phyloP scores from a whole-genome alignment of 768 basidiomycete genomes.

The Naganishia onofrii region DNA sequence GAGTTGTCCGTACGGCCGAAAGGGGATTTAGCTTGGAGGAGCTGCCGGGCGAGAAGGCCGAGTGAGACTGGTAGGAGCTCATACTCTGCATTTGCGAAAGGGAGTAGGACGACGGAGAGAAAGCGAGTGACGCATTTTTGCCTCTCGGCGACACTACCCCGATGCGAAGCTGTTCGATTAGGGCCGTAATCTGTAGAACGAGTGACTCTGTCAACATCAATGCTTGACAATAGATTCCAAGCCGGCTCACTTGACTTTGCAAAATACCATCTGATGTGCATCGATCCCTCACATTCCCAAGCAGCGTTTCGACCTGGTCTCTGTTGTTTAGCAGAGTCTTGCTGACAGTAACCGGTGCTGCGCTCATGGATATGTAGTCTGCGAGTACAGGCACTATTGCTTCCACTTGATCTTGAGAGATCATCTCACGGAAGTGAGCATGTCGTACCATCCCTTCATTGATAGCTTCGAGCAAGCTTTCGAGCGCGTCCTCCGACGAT shows the following conservation, averaged over 20 bases:
- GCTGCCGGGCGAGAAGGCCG: neutral
- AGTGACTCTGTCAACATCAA: neutral
- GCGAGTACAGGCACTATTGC: slow-evolving; percentile 24
- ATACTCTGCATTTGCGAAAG: slow-evolving; percentile 35
- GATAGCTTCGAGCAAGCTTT: slow-evolving; percentile 33
- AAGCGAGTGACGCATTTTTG: slow-evolving; percentile 9
- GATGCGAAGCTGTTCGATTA: slow-evolving; percentile 24
- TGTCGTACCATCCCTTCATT: neutral
- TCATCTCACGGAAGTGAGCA: slow-evolving; percentile 10
- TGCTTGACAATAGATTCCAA: neutral
- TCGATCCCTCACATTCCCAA: neutral
- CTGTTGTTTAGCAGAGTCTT: slow-evolving; percentile 6
- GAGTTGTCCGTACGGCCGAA: neutral
- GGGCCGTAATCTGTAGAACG: slow-evolving; percentile 22
- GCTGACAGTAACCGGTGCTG: slow-evolving; percentile 9
- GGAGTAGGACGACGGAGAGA: slow-evolving; percentile 22
- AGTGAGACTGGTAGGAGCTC: slow-evolving; percentile 2
- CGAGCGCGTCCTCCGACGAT: neutral
- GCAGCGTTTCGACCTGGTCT: neutral
- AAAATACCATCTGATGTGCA: neutral
- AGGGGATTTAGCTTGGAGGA: slow-evolving; percentile 15
- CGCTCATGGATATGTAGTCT: slow-evolving; percentile 32
- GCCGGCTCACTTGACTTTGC: slow-evolving; percentile 25
- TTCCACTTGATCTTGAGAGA: slow-evolving; percentile 25
- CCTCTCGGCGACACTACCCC: slow-evolving; percentile 19